Percentiles rank a stretch among this genome's conserved stretches.
These are phyloP conservation scores for Boletus sp. DNA, from an alignment of 768 basidiomycete species.

Conservation along the genomic window DNA sequence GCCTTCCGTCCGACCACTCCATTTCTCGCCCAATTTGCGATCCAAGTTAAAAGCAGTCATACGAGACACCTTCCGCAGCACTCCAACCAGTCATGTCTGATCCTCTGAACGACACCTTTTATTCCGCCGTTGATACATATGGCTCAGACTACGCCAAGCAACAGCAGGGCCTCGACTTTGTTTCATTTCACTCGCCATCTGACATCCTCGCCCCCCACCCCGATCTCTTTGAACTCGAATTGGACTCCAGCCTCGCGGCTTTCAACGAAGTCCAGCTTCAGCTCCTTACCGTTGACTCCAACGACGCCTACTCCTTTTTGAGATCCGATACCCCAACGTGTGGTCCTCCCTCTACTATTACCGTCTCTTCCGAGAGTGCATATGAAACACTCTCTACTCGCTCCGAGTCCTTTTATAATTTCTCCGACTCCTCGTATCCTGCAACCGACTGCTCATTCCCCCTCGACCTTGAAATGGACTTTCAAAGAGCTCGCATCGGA, in stretches of 20 bases:
- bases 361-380: conserved; percentile 74
- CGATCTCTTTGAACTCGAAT: conserved; percentile 81
- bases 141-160: conserved; percentile 39
- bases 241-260: conserved; percentile 68
- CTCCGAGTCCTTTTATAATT: conserved; percentile 71
- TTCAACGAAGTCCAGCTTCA: conserved; percentile 64
- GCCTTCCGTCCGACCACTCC: conserved; percentile 6
- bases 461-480: conserved; percentile 73
- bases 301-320: conserved; percentile 63
- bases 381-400: conserved; percentile 67
- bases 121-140: conserved; percentile 34
- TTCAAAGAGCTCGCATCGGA: conserved; percentile 55
- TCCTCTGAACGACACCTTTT: conserved; percentile 31
- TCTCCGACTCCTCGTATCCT: conserved; percentile 51
- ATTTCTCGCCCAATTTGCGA: conserved; percentile 2
- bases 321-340: conserved; percentile 61
- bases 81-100: conserved; percentile 30
- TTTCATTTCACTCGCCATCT: conserved; percentile 64
- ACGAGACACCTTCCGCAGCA: conserved; percentile 27
- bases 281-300: conserved; percentile 61
- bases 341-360: conserved; percentile 77
- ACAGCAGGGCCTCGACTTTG: conserved; percentile 56
- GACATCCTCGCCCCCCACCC: conserved; percentile 77
- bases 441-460: conserved; percentile 55
- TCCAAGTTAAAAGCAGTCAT: conserved; percentile 21